Evolutionary conservation across 805 yeast genomes (phyloP), one percentile per base, ranked within the genome.

Genomic region (Yueomyces sinensis): DNA sequence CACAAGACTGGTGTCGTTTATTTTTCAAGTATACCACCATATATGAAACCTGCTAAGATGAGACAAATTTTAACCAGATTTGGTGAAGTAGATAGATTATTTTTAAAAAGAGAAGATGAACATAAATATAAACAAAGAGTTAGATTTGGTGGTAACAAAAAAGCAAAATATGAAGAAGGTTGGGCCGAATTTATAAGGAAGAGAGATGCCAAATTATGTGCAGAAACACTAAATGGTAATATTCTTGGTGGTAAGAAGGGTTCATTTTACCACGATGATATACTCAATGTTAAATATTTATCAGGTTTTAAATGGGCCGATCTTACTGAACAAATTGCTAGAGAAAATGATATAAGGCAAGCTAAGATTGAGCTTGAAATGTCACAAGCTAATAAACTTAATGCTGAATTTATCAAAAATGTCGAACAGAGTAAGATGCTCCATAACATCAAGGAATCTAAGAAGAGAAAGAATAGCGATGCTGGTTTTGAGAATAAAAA

Each of bases 241-340:
- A 82, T 68, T 9, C 61, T 91, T 24, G 98, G 97, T 19, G 98
- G 97, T 28, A 84, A 78, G 50, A 91, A 91, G 59, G 79, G 91
- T 3, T 72, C 78, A 9, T 89, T 81, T 49, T 91, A 87, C 59
- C 80, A 91, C 50, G 98, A 91, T 57, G 98, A 91, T 62, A 77
- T 91, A 18, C 67, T 93, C 63, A 91, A 86, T 54, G 75, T 89
- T 39, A 89, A 82, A 56, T 91, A 91, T 48, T 63, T 91, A 40
- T 76, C 83, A 9, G 86, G 89, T 2, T 91, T 89, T 68, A 91
- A 91, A 53, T 91, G 98, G 98, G 68, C 79, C 37, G 94, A 91
- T 50, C 65, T 91, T 52, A 87, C 96, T 3, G 93, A 81, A 53
- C 95, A 89, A 53, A 82, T 89, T 43, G 86, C 95, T 3, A 73